Conservation (phyloP, 352 stramenopile species). For the Lagenidium sp. region DNA sequence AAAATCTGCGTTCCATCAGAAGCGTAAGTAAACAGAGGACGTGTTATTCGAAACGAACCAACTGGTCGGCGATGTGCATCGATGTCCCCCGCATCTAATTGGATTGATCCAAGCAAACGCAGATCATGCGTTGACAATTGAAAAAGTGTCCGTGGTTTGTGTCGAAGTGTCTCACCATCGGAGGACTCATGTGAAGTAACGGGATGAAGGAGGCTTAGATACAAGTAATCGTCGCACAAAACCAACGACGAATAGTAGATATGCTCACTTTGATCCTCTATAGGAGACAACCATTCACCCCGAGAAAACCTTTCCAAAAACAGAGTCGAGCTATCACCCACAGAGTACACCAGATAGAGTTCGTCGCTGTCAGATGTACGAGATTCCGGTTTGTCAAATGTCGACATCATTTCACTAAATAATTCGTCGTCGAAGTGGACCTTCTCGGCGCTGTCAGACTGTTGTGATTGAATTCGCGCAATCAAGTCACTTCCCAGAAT, state of each 20-base stretch:
- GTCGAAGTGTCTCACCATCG: no score
- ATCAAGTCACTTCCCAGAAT: slow-evolving; percentile 20
- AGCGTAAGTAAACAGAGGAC: slow-evolving; percentile 25
- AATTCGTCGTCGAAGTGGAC: no score
- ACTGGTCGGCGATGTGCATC: neutral
- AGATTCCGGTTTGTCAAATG: slow-evolving; percentile 4
- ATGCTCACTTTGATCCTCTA: slow-evolving; percentile 18
- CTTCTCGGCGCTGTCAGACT: no score
- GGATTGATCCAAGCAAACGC: neutral
- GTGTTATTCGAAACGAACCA: slow-evolving; percentile 1
- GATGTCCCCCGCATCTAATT: slow-evolving; percentile 6
- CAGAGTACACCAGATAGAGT: slow-evolving; percentile 10
- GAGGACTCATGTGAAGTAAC: no score
- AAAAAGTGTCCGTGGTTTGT: slow-evolving; percentile 15
- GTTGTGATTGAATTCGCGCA: no score
- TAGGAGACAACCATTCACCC: slow-evolving; percentile 17
- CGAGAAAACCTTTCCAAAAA: slow-evolving; percentile 12
- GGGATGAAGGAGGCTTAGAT: slow-evolving; percentile 32
- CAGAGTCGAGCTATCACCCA: slow-evolving; percentile 7
- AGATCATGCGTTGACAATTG: slow-evolving; percentile 15
- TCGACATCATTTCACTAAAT: no score
- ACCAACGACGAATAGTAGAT: slow-evolving; percentile 42
- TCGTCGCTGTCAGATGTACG: neutral
- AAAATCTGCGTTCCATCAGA: slow-evolving; percentile 49
- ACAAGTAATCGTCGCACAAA: slow-evolving; percentile 29